phyloP scores from a whole-genome alignment of 768 basidiomycete species.

The Pulveroboletus sp. region DNA sequence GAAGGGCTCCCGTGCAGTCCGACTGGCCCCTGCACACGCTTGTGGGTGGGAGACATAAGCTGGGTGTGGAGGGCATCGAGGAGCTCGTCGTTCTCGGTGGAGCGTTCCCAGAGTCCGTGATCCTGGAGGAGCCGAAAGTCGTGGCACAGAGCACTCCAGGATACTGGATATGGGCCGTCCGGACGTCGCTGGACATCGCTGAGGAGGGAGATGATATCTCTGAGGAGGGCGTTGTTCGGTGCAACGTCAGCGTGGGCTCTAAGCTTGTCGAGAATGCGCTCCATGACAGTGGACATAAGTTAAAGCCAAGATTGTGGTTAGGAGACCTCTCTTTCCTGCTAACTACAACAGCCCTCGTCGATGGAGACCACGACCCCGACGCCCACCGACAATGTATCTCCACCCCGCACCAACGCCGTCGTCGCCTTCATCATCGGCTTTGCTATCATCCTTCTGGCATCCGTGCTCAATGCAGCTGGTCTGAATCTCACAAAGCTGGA shows the following conservation, averaged over 20 bases:
- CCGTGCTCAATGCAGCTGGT: constrained; percentile 87
- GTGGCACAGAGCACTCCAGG: constrained; percentile 21
- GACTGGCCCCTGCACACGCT: not conserved
- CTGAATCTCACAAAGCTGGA: constrained; percentile 93
- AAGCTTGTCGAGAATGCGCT: constrained; percentile 27
- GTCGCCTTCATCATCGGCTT: constrained; percentile 81
- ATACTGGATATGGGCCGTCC: constrained; percentile 9
- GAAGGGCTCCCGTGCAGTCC: not conserved
- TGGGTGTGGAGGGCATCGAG: constrained; percentile 20
- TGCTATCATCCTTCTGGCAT: constrained; percentile 76
- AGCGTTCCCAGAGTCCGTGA: constrained; percentile 22
- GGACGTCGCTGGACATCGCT: constrained; percentile 21
- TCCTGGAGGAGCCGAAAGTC: constrained; percentile 23
- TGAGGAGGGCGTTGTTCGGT: constrained; percentile 15
- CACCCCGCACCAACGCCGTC: constrained; percentile 50
- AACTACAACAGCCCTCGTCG: constrained; percentile 6
- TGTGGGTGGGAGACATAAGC: constrained; percentile 9
- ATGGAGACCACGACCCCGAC: constrained; percentile 20
- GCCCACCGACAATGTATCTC: constrained; percentile 22
- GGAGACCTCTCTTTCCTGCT: constrained; percentile 10
- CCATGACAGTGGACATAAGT: constrained; percentile 12
- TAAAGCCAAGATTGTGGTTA: constrained; percentile 5
- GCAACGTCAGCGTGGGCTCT: constrained; percentile 8
- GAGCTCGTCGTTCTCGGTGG: constrained; percentile 25
- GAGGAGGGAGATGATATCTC: constrained; percentile 17